Evolutionary conservation across 2,329 filamentous ascomycete species (phyloP).

Genomic region (Hymenoscyphus fraxineus): DNA sequence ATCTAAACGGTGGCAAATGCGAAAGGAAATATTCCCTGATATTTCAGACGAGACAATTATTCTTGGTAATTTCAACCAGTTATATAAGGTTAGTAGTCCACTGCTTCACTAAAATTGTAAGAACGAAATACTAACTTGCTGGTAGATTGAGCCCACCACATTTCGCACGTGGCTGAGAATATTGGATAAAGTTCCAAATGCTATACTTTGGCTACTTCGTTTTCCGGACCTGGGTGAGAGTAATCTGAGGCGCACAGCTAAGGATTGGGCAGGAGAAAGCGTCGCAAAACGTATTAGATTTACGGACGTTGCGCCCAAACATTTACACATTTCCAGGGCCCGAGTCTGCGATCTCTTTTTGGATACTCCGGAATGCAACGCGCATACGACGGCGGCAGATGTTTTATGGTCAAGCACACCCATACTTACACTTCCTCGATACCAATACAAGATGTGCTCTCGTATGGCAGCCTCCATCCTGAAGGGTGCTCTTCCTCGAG

Average conservation of each 20-base stretch:
- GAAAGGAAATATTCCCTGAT: conserved; percentile 83
- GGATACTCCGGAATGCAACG: conserved; percentile 97
- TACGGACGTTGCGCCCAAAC: conserved; percentile 94
- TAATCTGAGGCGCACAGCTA: conserved; percentile 77
- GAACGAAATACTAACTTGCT: background rate
- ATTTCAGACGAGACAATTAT: conserved; percentile 82
- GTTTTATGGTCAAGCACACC: conserved; percentile 96
- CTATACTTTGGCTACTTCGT: conserved; percentile 90
- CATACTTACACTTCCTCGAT: conserved; percentile 82
- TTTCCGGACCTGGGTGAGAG: conserved; percentile 91
- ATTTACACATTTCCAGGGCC: conserved; percentile 87
- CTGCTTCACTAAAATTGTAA: background rate
- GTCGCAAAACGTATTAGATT: conserved; percentile 87
- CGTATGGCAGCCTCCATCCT: conserved; percentile 96
- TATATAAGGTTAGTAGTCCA: conserved; percentile 75
- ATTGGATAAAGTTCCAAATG: conserved; percentile 76
- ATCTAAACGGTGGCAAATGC: conserved; percentile 80
- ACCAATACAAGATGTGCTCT: conserved; percentile 98
- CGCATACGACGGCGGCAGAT: conserved; percentile 94
- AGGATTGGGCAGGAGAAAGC: conserved; percentile 76
- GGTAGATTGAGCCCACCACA: conserved; percentile 89
- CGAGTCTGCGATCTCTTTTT: conserved; percentile 92
- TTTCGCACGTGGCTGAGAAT: conserved; percentile 96
- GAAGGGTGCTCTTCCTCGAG: conserved; percentile 77
- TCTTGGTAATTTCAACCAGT: conserved; percentile 95